phyloP scores from a whole-genome alignment of 257 asterid genomes.

The Petrea volubilis region DNA sequence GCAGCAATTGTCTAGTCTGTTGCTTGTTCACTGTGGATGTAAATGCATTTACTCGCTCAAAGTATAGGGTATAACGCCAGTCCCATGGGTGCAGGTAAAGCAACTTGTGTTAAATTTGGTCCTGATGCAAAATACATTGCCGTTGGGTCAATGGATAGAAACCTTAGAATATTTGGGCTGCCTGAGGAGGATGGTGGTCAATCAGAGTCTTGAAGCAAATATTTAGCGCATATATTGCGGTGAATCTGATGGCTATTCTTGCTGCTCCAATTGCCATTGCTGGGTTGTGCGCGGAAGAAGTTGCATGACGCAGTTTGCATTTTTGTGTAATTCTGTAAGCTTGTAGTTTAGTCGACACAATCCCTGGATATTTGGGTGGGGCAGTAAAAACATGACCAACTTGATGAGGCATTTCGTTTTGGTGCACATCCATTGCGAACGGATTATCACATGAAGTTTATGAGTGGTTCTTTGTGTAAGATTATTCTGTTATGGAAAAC shows the following conservation, averaged over 20 bases:
- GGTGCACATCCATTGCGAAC: not conserved
- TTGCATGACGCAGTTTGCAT: not conserved
- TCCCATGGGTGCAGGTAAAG: slow-evolving; percentile 61
- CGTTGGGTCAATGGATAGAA: slow-evolving; percentile 93
- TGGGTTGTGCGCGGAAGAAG: slow-evolving; percentile 4
- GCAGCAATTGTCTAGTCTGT: not conserved
- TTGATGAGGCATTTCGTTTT: slow-evolving; percentile 22
- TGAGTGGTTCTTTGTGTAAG: slow-evolving; percentile 23
- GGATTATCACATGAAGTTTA: slow-evolving; percentile 2
- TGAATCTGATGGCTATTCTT: not conserved
- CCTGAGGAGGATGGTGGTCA: slow-evolving; percentile 61
- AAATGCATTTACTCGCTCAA: not conserved
- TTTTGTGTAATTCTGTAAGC: slow-evolving; percentile 3
- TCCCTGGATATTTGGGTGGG: not conserved
- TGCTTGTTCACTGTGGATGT: not conserved
- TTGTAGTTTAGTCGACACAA: slow-evolving; percentile 11
- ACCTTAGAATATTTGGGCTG: slow-evolving; percentile 85
- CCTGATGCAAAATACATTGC: slow-evolving; percentile 89
- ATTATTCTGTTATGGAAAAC: not conserved
- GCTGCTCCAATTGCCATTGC: slow-evolving; percentile 5
- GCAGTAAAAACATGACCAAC: slow-evolving; percentile 2
- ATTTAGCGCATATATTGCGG: not conserved
- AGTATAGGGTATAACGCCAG: not conserved
- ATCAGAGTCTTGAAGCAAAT: slow-evolving; percentile 49
- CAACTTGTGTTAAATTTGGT: slow-evolving; percentile 76